Evolutionary conservation across 1,284 basidiomycete species (phyloP), one percentile per base, ranked within the genome.

Genomic region (Agaricales sp.): DNA sequence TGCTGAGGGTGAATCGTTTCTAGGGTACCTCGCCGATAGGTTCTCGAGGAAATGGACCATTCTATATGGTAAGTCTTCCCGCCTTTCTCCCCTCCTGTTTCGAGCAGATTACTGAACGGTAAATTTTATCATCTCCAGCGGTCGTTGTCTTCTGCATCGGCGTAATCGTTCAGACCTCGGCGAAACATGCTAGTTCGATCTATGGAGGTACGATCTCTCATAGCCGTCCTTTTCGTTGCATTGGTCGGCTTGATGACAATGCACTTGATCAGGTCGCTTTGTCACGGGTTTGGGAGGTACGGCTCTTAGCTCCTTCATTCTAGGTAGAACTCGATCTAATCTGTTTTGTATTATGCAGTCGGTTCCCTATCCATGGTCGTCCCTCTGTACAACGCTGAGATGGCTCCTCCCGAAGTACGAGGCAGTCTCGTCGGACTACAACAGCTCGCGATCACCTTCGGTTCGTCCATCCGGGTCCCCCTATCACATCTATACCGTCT

Each of bases 351-450:
- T 43, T 8, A 43, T 35, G 30, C 30, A 35, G 30, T 35, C 11
- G 86, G 86, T 46, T 82, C 83, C 2, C 67, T 87, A 38, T 83
- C 80, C 57, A 84, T 86, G 78, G 73, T 73, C 22, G 82, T 88
- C 11, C 86, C 86, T 4, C 65, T 87, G 6, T 90, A 87, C 72
- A 90, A 91, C 66, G 78, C 59, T 37, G 66, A 67, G 21, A 74
- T 90, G 43, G 82, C 85, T 1, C 86, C 87, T 18, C 84, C 87
- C 1, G 87, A 90, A 64, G 84, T 92, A 19, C 78, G 88, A 55
- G 88, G 88, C 4, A 83, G 82, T 57, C 69, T 91, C 30, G 87
- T 91, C 41, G 85, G 85, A 2, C 74, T 92, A 12, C 87, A 91
- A 61, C 88, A 91, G 59, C 70, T 90, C 11, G 80, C 83, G 2